These are phyloP conservation scores for Chionographis japonica DNA, from an alignment of 106 monocot genomes.

Conservation along the genomic window DNA sequence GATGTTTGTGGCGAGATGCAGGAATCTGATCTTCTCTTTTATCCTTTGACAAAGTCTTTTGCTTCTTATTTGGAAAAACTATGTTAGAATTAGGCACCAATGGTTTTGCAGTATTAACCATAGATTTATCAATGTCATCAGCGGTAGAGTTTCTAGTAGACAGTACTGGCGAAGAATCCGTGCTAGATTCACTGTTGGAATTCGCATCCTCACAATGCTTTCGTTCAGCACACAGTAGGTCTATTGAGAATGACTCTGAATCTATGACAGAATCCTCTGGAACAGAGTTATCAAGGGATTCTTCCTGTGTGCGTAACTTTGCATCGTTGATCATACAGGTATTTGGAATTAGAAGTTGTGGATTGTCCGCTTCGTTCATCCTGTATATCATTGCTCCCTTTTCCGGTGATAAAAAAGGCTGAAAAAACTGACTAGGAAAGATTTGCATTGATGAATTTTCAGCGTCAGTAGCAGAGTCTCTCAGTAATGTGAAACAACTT, in stretches of 20 bases:
- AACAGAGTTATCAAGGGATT: conserved; percentile 17
- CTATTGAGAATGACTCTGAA: conserved; percentile 13
- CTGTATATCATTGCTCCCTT: neutral
- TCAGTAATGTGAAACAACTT: neutral
- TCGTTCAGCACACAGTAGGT: conserved; percentile 14
- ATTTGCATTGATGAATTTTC: neutral
- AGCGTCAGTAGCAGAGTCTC: conserved; percentile 1
- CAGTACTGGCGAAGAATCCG: conserved; percentile 54
- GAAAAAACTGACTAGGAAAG: conserved; percentile 1
- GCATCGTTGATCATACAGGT: conserved; percentile 4
- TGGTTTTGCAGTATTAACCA: conserved; percentile 12
- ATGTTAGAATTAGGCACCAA: conserved; percentile 14
- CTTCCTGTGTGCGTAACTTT: conserved; percentile 13
- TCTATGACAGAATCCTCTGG: conserved; percentile 7
- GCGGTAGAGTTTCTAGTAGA: conserved; percentile 26
- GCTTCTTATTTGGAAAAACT: conserved; percentile 15
- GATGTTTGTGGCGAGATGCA: conserved; percentile 4
- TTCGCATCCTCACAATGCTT: conserved; percentile 18
- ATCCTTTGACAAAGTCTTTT: conserved; percentile 9
- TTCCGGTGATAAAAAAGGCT: conserved; percentile 7
- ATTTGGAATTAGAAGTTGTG: conserved; percentile 5
- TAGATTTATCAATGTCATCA: conserved; percentile 17
- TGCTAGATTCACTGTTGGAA: conserved; percentile 42
- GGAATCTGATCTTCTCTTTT: conserved; percentile 16
- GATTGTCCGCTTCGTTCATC: conserved; percentile 7